A percentile compares a stretch with the other conserved stretches of the same genome.
phyloP scores from a whole-genome alignment of 169 alveolate genomes.

The Plasmodium vinckei region DNA sequence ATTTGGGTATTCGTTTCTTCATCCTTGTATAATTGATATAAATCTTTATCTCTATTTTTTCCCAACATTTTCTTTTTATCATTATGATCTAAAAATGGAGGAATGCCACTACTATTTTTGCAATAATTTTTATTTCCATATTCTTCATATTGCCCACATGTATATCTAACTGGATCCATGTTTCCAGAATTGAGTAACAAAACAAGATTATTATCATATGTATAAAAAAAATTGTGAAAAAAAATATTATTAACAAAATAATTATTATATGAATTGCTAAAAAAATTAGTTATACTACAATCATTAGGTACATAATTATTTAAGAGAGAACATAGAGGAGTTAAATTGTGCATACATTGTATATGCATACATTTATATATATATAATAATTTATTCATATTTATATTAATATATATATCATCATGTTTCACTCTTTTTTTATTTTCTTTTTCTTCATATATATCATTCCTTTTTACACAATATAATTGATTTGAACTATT shows the following conservation, averaged over 20 bases:
- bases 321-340: constrained; percentile 37
- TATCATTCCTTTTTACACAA: neutral
- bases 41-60: neutral
- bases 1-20: neutral
- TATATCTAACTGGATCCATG: constrained; percentile 23
- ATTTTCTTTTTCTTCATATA: neutral
- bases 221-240: constrained; percentile 57
- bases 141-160: neutral
- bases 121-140: neutral
- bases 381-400: constrained; percentile 56
- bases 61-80: neutral
- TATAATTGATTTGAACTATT: neutral
- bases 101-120: neutral
- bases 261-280: constrained; percentile 27
- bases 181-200: constrained; percentile 33
- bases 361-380: constrained; percentile 73
- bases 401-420: constrained; percentile 28
- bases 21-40: neutral
- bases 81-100: neutral
- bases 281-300: constrained; percentile 49
- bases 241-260: constrained; percentile 55
- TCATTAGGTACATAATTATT: constrained; percentile 48
- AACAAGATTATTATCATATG: constrained; percentile 37
- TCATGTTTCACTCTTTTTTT: constrained; percentile 2
- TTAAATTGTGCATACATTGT: constrained; percentile 71